Base-by-base conservation (phyloP, 805 yeast genomes). In the Myxozyma melibiosi region DNA sequence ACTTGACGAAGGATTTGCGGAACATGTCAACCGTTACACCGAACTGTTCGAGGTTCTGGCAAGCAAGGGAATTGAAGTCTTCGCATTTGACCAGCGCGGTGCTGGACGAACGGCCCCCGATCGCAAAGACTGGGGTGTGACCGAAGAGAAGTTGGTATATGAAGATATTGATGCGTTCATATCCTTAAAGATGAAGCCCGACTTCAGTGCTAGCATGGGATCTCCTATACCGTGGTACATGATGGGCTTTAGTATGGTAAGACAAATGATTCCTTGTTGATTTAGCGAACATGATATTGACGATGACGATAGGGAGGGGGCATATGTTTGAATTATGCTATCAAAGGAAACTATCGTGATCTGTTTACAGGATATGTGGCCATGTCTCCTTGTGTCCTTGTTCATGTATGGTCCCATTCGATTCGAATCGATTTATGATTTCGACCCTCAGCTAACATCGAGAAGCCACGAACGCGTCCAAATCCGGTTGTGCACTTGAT, bases 51-150 rank as follows among this genome's bases (percentile, higher is more conserved):
- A 70, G 5, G 37, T 44, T 1, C 55, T 73, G 5, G 67, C 72
- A 4, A 57, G 45, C 11, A 59, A 53, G 1, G 77, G 77, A 34
- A 69, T 68, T 60, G 73, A 69, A 44, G 69, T 72, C n/a, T 66
- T 70, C 6, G 64, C 65, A 11, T 72, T 69, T 52, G 78, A 74
- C 57, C 76, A 72, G 65, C 70, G 78, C 13, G 78, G 78, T 1
- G 68, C 68, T 37, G 78, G 78, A 20, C 52, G 53, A 25, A 71
- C 76, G 2, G 68, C 74, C 20, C 50, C 48, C 22, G 24, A 64
- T 25, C 59, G 61, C 30, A 64, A 66, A 48, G 66, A 67, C 6
- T 68, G 57, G 53, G 77, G 76, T 18, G 42, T 64, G 42, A 69
- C 73, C 33, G 67, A 68, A 59, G 77, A 74, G 53, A 55, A 55